phyloP scores from a whole-genome alignment of 768 basidiomycete species.

The Termitomyces sp. region DNA sequence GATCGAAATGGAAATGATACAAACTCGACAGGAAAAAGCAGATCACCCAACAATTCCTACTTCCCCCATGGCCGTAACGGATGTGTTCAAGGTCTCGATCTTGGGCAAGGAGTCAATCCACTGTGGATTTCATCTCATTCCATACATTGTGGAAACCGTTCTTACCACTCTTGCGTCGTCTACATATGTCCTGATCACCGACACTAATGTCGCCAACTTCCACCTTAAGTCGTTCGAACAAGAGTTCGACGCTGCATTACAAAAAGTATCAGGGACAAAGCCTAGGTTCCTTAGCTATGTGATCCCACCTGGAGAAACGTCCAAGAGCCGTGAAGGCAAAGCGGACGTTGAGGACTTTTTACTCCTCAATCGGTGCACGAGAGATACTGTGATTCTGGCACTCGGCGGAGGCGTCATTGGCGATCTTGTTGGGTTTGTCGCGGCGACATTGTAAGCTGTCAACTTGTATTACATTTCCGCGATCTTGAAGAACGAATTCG shows the following conservation, averaged over 20 bases:
- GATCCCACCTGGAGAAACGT: slow-evolving; percentile 87
- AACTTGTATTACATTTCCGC: neutral
- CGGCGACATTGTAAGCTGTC: slow-evolving; percentile 85
- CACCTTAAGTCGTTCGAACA: slow-evolving; percentile 65
- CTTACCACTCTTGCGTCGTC: slow-evolving; percentile 67
- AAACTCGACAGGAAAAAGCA: slow-evolving; percentile 2
- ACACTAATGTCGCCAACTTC: slow-evolving; percentile 80
- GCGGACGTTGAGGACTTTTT: slow-evolving; percentile 93
- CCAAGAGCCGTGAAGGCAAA: slow-evolving; percentile 88
- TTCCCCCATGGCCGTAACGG: slow-evolving; percentile 33
- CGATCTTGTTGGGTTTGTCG: slow-evolving; percentile 93
- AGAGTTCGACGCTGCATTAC: slow-evolving; percentile 51
- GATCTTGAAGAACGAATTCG: slow-evolving; percentile 4
- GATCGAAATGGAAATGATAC: slow-evolving; percentile 1
- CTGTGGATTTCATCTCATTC: slow-evolving; percentile 88
- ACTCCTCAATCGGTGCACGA: slow-evolving; percentile 78
- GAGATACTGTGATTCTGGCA: slow-evolving; percentile 90
- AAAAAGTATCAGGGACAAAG: slow-evolving; percentile 20
- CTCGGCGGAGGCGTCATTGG: slow-evolving; percentile 97
- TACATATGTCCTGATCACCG: slow-evolving; percentile 89
- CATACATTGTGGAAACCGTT: slow-evolving; percentile 78
- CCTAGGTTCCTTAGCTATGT: slow-evolving; percentile 73
- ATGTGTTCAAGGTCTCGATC: slow-evolving; percentile 77
- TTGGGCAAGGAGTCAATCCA: slow-evolving; percentile 84
- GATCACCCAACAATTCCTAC: neutral